Base-by-base conservation (phyloP, 2,329 filamentous ascomycete species). In the Aurifilum marmelostoma region DNA sequence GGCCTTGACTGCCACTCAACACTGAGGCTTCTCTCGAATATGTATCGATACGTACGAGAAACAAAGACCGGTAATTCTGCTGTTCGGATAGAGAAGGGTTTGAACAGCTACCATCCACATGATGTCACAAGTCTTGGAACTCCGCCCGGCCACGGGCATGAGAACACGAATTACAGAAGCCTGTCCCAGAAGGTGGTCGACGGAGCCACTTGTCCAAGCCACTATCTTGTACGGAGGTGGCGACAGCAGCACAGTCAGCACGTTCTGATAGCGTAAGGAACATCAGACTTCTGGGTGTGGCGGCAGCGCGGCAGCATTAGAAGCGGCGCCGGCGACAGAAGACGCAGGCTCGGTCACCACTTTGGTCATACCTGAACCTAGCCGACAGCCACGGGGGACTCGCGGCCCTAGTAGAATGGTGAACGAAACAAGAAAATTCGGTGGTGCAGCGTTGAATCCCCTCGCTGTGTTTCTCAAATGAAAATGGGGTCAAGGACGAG, bases 201-300 rank as follows among this genome's bases (percentile, higher is more conserved):
- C 27, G 29, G 52, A 37, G 60, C 61, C 66, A 68, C 29, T 39
- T 8, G 32, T 6, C 61, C 41, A 65, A 65, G 29, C 52, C 61
- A 52, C 54, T 21, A 8, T 59, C 9, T 14, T 29, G 18, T n/a
- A 34, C 14, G 21, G 27, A 59, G 52, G 47, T 41, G 61, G 37
- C 61, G 27, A 54, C 8, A 41, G 41, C 14, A 54, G 18, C 39
- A 60, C 52, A 65, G 37, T 62, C 27, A 37, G 61, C 54, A 34
- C n/a, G 39, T 32, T 4, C 8, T 7, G 21, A 62, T 43, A 21
- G 64, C 60, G 52, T 59, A 7, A 43, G 50, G 43, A 29, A 18
- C 18, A 27, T 62, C 37, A 63, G 60, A 37, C 60, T 59, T 58
- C 39, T 59, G 37, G 59, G 52, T 21, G 14, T 43, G 47, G 24